Percentiles rank a stretch among this genome's conserved stretches.
phyloP scores from a whole-genome alignment of 163 green algal genomes.

The Coccomyxa subellipsoidea region DNA sequence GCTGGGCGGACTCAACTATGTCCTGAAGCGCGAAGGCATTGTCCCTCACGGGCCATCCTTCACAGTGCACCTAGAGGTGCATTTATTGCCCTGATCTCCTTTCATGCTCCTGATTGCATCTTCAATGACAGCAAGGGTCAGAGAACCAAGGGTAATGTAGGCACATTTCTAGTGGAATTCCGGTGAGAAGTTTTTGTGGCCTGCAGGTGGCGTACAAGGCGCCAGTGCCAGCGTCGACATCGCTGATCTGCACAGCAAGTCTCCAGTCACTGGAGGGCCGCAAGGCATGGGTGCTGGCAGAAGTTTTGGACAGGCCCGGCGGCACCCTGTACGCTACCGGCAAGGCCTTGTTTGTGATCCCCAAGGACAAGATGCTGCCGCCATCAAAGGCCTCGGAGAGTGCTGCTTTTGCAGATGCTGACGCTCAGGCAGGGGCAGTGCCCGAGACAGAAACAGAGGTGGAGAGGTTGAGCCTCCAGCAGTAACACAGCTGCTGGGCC shows the following conservation, averaged over 20 bases:
- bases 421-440: not conserved
- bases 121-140: too few relatives aligned
- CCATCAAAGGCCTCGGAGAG: not conserved
- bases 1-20: slow-evolving; percentile 27
- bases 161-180: too few relatives aligned
- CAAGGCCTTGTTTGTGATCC: slow-evolving; percentile 32
- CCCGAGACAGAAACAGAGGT: slow-evolving; percentile 6
- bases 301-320: slow-evolving; percentile 20
- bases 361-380: not conserved
- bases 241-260: slow-evolving; percentile 22
- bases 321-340: slow-evolving; percentile 25
- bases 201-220: slow-evolving; percentile 27
- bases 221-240: slow-evolving; percentile 22
- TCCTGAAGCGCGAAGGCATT: slow-evolving; percentile 26
- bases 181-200: not conserved
- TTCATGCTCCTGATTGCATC: not conserved
- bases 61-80: slow-evolving; percentile 19
- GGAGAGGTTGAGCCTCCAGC: not conserved
- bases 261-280: slow-evolving; percentile 24
- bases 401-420: not conserved
- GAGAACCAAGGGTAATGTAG: too few relatives aligned
- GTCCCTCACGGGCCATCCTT: slow-evolving; percentile 23
- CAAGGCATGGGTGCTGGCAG: slow-evolving; percentile 24
- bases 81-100: not conserved
- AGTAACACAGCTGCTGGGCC: too few relatives aligned